phyloP scores from a whole-genome alignment of 371 early-diverging fungal species.

The Mortierella polycephala region DNA sequence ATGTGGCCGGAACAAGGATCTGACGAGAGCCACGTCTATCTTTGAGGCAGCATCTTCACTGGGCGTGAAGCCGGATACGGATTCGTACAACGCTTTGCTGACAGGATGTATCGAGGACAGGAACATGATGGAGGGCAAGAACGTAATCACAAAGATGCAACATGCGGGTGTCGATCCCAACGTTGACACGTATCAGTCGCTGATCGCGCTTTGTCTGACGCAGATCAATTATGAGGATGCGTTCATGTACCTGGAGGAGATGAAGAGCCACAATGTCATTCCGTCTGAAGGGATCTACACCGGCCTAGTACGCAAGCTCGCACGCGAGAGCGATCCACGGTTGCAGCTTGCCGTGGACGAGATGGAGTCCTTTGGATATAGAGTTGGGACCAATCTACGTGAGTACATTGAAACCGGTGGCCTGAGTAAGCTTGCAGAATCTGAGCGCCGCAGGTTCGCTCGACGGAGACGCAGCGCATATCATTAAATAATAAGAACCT shows the following conservation, averaged over 20 bases:
- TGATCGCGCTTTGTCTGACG: conserved; percentile 64
- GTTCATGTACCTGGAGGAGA: conserved; percentile 80
- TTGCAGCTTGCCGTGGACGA: conserved; percentile 75
- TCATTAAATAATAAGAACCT: neutral
- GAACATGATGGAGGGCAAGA: conserved; percentile 67
- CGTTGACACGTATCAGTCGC: conserved; percentile 64
- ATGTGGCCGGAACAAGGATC: conserved; percentile 61
- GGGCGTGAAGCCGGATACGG: conserved; percentile 62
- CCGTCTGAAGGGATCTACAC: conserved; percentile 70
- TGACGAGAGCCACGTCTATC: conserved; percentile 65
- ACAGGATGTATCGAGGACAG: conserved; percentile 64
- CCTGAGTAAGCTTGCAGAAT: conserved; percentile 52
- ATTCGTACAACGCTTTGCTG: conserved; percentile 73
- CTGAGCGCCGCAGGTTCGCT: conserved; percentile 35
- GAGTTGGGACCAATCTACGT: conserved; percentile 46
- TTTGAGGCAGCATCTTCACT: conserved; percentile 64
- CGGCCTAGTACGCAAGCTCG: conserved; percentile 68
- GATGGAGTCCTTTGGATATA: conserved; percentile 76
- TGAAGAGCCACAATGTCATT: conserved; percentile 74
- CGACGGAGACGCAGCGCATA: conserved; percentile 32
- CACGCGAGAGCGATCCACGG: conserved; percentile 73
- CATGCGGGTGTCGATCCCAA: conserved; percentile 65
- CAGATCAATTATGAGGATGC: conserved; percentile 79
- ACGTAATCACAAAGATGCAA: conserved; percentile 67
- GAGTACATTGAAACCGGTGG: conserved; percentile 55